Conservation (phyloP, 345 rosid genomes). For the Limnanthes douglasii region DNA sequence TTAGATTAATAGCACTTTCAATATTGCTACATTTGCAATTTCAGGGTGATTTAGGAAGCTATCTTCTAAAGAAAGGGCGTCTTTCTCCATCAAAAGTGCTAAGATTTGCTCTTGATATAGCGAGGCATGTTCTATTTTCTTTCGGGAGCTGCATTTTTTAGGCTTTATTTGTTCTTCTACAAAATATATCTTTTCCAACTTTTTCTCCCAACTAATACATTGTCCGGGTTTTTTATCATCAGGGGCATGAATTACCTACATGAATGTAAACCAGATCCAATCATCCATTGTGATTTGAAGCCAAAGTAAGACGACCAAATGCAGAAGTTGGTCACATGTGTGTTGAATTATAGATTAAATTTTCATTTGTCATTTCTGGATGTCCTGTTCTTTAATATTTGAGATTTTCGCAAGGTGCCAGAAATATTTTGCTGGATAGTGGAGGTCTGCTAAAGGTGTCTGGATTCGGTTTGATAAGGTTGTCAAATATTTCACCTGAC, state of each 20-base stretch:
- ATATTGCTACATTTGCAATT: neutral
- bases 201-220: conserved; percentile 8
- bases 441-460: conserved; percentile 74
- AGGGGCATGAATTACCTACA: conserved; percentile 76
- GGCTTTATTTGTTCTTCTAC: too few relatives aligned
- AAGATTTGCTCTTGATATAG: conserved; percentile 79
- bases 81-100: conserved; percentile 65
- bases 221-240: conserved; percentile 22
- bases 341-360: conserved; percentile 6
- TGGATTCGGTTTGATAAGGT: conserved; percentile 70
- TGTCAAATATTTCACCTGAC: conserved; percentile 40
- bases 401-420: conserved; percentile 96
- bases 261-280: conserved; percentile 73
- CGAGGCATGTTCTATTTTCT: conserved; percentile 40
- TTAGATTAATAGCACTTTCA: neutral
- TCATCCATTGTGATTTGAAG: conserved; percentile 81
- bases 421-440: conserved; percentile 96
- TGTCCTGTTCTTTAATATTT: conserved; percentile 46
- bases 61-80: conserved; percentile 86
- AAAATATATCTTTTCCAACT: neutral
- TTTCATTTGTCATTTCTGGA: conserved; percentile 9
- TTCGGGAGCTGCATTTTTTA: too few relatives aligned
- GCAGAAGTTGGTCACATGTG: conserved; percentile 23
- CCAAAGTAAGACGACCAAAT: conserved; percentile 76
- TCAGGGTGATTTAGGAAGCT: conserved; percentile 82